Evolutionary conservation across 2,329 filamentous ascomycete species (phyloP).

Genomic region (Penicillium thymicola): DNA sequence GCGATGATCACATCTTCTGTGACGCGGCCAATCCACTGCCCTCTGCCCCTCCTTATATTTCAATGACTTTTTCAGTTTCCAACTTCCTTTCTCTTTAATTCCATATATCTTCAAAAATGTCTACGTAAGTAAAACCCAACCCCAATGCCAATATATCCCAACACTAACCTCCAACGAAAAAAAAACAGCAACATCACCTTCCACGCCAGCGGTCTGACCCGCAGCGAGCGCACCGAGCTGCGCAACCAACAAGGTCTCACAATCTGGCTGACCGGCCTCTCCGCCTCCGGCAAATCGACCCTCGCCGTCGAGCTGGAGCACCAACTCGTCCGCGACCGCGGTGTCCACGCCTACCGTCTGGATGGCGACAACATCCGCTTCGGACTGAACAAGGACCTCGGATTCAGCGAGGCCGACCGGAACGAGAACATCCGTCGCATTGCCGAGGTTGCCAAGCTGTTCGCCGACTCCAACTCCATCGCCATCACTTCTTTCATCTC

Average conservation of each 20-base stretch:
- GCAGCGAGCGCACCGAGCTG: constrained; percentile 39
- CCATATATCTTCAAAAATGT: constrained; percentile 27
- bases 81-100: neutral
- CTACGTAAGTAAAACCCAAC: constrained; percentile 30
- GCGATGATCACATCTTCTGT: constrained; percentile 23
- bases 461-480: constrained; percentile 83
- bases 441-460: constrained; percentile 93
- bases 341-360: constrained; percentile 81
- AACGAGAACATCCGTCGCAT: constrained; percentile 98
- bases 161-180: constrained; percentile 4
- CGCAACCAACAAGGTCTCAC: constrained; percentile 88
- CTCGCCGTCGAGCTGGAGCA: constrained; percentile 96
- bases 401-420: constrained; percentile 87
- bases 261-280: constrained; percentile 96
- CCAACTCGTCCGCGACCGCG: constrained; percentile 73
- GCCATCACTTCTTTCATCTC: constrained; percentile 97
- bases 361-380: constrained; percentile 99
- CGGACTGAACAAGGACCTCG: constrained; percentile 95
- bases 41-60: constrained; percentile 10
- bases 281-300: constrained; percentile 94
- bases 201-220: constrained; percentile 44
- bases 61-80: neutral
- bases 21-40: constrained; percentile 15
- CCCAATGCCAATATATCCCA: neutral
- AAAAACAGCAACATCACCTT: constrained; percentile 45